These are phyloP conservation scores for Polygonum maritimum DNA, from an alignment of 148 eudicot species.

Conservation along the genomic window DNA sequence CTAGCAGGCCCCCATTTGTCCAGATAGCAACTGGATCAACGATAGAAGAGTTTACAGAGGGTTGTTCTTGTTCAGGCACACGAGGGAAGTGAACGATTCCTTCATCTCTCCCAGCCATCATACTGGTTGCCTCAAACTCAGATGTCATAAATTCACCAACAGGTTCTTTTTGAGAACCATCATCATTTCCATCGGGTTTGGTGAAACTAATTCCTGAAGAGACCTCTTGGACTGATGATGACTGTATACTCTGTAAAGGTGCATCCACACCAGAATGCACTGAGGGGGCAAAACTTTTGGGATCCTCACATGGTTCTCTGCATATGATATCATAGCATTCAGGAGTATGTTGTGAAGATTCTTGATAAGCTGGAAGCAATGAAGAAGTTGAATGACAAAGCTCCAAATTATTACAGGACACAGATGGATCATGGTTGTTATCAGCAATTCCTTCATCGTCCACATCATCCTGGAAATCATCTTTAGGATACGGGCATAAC, in stretches of 20 bases:
- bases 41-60: constrained; percentile 25
- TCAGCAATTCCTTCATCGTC: constrained; percentile 15
- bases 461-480: constrained; percentile 18
- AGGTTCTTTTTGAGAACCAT: constrained; percentile 21
- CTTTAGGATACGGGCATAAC: constrained; percentile 15
- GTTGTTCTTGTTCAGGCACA: constrained; percentile 23
- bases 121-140: constrained; percentile 13
- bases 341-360: constrained; percentile 12
- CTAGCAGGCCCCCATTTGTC: constrained; percentile 83
- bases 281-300: constrained; percentile 8
- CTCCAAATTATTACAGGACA: constrained; percentile 10
- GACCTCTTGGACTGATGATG: constrained; percentile 1
- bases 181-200: constrained; percentile 8
- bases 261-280: constrained; percentile 9
- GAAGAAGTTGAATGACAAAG: background rate
- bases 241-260: background rate
- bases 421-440: constrained; percentile 12
- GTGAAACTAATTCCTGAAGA: background rate
- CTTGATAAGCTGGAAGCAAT: constrained; percentile 8
- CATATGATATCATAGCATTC: constrained; percentile 2
- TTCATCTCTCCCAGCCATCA: constrained; percentile 8
- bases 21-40: constrained; percentile 43
- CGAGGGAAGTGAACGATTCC: background rate
- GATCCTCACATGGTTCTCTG: constrained; percentile 7
- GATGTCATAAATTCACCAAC: constrained; percentile 20